phyloP scores from a whole-genome alignment of 305 asterid species.

The Ilex paraguariensis region DNA sequence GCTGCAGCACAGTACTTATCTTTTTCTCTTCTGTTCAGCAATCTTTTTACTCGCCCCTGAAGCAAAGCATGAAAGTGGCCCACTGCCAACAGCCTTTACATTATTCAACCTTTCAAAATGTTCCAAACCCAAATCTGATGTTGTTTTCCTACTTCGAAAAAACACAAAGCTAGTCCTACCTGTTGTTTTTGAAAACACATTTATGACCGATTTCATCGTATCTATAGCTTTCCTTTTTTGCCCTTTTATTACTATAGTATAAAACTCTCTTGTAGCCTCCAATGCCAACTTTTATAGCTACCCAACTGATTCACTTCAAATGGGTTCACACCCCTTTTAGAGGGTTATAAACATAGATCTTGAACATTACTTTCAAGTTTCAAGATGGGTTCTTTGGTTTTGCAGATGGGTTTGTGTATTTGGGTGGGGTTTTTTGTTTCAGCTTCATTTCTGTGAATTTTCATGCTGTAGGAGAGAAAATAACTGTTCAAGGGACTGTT shows the following conservation, averaged over 20 bases:
- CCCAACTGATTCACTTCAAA: not conserved
- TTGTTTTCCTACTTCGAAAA: not conserved
- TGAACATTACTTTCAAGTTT: slow-evolving; percentile 9
- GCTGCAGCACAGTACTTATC: slow-evolving; percentile 1
- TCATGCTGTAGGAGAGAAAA: slow-evolving; percentile 12
- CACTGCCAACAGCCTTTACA: slow-evolving; percentile 25
- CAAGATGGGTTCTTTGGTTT: slow-evolving; percentile 28
- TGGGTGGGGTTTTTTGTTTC: slow-evolving; percentile 16
- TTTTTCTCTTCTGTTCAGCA: slow-evolving; percentile 26
- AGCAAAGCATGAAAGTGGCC: slow-evolving; percentile 48
- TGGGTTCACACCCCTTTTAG: too few relatives aligned
- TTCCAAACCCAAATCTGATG: slow-evolving; percentile 1
- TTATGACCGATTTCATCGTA: not conserved
- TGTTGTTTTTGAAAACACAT: slow-evolving; percentile 6
- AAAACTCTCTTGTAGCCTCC: slow-evolving; percentile 10
- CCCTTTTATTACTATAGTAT: slow-evolving; percentile 2
- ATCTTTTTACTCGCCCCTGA: slow-evolving; percentile 29
- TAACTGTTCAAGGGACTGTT: slow-evolving; percentile 23
- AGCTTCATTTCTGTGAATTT: slow-evolving; percentile 16
- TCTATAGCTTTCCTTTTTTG: not conserved
- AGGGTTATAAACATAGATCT: slow-evolving; percentile 18
- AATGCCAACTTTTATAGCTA: slow-evolving; percentile 2
- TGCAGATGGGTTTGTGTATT: slow-evolving; percentile 16
- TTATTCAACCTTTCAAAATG: not conserved
- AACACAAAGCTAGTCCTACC: not conserved